Evolutionary conservation across 208 protist genomes (phyloP).

Genomic region (Trypanosoma caninum): DNA sequence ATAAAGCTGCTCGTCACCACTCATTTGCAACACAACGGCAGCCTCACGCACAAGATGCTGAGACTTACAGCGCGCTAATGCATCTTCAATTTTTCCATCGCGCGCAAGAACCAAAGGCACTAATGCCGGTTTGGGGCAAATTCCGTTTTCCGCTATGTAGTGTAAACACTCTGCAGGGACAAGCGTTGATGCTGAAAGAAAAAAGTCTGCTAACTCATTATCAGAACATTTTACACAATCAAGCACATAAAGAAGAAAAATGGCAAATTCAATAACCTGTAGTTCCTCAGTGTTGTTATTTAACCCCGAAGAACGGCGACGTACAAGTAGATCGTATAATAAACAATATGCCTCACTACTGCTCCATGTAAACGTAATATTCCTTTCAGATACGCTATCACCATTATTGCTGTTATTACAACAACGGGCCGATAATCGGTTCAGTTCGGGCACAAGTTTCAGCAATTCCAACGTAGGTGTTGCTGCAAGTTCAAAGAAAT

Average conservation of each 20-base stretch:
- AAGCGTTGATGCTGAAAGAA: constrained; percentile 10
- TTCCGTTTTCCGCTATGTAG: constrained; percentile 1
- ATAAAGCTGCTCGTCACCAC: constrained; percentile 5
- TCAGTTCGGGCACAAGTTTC: constrained; percentile 26
- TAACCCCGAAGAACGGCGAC: not conserved
- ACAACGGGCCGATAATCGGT: not conserved
- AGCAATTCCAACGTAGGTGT: constrained; percentile 20
- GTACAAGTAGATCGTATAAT: constrained; percentile 19
- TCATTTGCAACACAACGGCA: constrained; percentile 13
- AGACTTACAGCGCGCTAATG: constrained; percentile 28
- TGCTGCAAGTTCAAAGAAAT: constrained; percentile 20
- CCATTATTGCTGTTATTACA: too few relatives aligned
- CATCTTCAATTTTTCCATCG: constrained; percentile 9
- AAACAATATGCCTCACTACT: constrained; percentile 24
- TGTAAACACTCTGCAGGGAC: constrained; percentile 8
- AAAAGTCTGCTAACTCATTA: constrained; percentile 5
- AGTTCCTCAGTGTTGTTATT: constrained; percentile 1
- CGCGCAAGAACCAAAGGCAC: constrained; percentile 19
- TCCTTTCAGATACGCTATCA: not conserved
- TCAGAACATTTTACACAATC: constrained; percentile 15
- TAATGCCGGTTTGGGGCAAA: constrained; percentile 9
- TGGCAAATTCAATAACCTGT: constrained; percentile 25
- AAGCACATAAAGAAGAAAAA: constrained; percentile 29
- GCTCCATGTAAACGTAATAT: not conserved
- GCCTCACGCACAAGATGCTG: constrained; percentile 26